Conservation (phyloP, 1,139 yeast species). For the Nadsonia commutata region DNA sequence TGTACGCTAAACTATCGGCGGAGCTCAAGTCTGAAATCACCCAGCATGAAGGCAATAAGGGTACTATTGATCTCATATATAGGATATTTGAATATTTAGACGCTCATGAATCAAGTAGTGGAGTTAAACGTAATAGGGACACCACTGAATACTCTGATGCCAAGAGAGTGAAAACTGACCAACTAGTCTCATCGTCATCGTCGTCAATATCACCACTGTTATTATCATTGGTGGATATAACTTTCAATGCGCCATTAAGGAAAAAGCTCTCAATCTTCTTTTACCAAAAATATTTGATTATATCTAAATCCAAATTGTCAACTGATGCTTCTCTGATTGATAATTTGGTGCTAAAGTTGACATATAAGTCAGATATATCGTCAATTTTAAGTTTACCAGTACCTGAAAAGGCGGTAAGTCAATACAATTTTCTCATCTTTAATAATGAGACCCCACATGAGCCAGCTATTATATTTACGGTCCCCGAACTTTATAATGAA, state of each 20-base stretch:
- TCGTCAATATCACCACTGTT: neutral
- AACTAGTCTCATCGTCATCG: no score
- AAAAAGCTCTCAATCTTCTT: neutral
- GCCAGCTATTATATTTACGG: neutral
- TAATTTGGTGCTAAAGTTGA: constrained; percentile 1
- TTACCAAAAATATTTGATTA: neutral
- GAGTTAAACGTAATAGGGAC: neutral
- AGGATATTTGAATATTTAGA: neutral
- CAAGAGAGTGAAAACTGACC: neutral
- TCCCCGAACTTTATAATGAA: constrained; percentile 8
- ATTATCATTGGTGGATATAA: neutral
- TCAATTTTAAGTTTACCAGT: neutral
- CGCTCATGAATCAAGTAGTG: neutral
- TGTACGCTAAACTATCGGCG: constrained; percentile 7
- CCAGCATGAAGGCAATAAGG: constrained; percentile 8
- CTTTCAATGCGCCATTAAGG: neutral
- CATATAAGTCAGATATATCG: neutral
- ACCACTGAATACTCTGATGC: no score
- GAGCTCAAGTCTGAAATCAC: constrained; percentile 6
- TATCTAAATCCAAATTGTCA: neutral
- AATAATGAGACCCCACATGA: neutral
- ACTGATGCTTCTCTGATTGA: neutral
- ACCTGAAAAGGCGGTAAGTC: neutral
- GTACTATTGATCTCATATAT: neutral
- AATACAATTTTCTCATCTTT: neutral